A percentile compares a stretch with the other conserved stretches of the same genome.
Conservation (phyloP, 164 flowering plant species). For the Amborella trichopoda region DNA sequence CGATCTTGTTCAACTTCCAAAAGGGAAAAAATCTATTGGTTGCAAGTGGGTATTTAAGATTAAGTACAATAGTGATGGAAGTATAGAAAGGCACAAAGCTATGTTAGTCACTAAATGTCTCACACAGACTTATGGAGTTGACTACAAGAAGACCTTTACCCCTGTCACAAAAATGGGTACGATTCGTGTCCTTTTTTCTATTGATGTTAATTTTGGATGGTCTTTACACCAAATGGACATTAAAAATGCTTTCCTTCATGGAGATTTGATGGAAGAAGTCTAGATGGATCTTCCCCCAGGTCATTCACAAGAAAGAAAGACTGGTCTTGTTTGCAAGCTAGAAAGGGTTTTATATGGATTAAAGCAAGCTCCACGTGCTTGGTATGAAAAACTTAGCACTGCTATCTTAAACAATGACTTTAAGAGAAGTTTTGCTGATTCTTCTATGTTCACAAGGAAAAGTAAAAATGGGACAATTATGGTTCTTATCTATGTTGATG, state of each 20-base stretch:
- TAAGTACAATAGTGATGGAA: neutral
- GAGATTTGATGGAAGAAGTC: neutral
- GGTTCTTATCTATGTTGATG: neutral
- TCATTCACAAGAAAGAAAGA: neutral
- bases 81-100: neutral
- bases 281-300: neutral
- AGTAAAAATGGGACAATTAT: neutral
- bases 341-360: neutral
- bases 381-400: neutral
- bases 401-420: neutral
- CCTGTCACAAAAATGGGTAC: slow-evolving; percentile 1
- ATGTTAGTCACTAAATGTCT: neutral
- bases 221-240: neutral
- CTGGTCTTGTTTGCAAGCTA: neutral
- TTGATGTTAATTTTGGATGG: neutral
- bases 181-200: neutral
- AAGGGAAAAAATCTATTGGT: neutral
- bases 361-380: neutral
- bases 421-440: neutral
- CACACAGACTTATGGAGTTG: neutral
- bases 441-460: neutral
- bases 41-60: slow-evolving; percentile 1
- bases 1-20: neutral
- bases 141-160: slow-evolving; percentile 1
- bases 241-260: slow-evolving; percentile 1